phyloP scores from a whole-genome alignment of 192 early-diverging fungal genomes.

The Funneliformis geosporum region DNA sequence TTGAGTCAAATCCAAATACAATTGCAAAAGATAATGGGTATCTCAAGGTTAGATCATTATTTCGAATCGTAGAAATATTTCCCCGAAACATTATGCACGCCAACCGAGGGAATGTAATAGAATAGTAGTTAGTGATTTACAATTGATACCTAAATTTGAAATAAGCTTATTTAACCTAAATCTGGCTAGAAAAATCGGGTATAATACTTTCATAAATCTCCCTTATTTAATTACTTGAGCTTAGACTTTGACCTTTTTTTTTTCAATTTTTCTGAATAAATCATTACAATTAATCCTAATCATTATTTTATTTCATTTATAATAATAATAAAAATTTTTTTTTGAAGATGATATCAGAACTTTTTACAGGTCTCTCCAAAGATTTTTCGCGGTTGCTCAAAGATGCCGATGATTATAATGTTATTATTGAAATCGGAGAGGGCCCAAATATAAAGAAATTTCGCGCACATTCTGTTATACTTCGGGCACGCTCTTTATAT shows the following conservation, averaged over 20 bases:
- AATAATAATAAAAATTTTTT: too few relatives aligned
- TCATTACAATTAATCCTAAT: neutral
- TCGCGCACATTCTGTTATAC: constrained; percentile 9
- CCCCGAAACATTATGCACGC: neutral
- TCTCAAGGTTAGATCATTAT: too few relatives aligned
- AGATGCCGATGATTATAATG: constrained; percentile 19
- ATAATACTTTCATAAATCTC: neutral
- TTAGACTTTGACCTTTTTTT: neutral
- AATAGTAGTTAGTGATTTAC: neutral
- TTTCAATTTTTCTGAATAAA: neutral
- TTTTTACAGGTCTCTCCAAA: neutral
- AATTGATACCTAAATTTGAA: neutral
- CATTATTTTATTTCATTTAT: neutral
- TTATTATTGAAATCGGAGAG: constrained; percentile 14
- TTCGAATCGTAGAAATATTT: neutral
- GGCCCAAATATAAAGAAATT: constrained; percentile 1
- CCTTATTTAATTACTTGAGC: neutral
- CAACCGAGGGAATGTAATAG: neutral
- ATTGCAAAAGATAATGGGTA: too few relatives aligned
- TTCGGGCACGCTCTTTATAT: constrained; percentile 10
- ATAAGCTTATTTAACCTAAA: neutral
- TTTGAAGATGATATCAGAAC: neutral
- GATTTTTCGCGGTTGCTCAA: constrained; percentile 6
- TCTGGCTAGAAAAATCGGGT: neutral
- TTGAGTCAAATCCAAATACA: too few relatives aligned